phyloP scores from a whole-genome alignment of 306 rosid genomes.

The Leucaena leucocephala region DNA sequence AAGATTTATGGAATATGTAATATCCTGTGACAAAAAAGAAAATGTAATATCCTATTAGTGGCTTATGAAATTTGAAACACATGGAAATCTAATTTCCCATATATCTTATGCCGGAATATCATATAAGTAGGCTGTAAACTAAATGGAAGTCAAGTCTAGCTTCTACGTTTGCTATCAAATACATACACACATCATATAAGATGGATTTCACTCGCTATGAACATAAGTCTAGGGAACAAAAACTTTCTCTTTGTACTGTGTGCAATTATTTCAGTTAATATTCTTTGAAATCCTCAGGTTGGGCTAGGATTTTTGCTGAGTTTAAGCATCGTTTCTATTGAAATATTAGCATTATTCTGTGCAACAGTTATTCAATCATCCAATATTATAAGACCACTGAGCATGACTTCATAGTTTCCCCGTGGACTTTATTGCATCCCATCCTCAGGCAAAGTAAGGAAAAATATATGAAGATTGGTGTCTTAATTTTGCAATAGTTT shows the following conservation, averaged over 20 bases:
- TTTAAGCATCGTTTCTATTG: neutral
- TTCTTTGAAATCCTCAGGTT: neutral
- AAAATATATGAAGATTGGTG: conserved; percentile 30
- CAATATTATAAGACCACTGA: neutral
- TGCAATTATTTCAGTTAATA: conserved; percentile 4
- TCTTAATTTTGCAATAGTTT: conserved; percentile 42
- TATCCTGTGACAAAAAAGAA: neutral
- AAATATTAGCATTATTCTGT: neutral
- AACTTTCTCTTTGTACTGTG: neutral
- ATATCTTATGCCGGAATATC: neutral
- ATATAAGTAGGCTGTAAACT: neutral
- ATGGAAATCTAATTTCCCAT: neutral
- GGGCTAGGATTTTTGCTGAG: too few species aligned
- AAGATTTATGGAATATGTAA: neutral
- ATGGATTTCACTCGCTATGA: neutral
- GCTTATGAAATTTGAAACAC: neutral
- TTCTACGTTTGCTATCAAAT: neutral
- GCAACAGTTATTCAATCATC: conserved; percentile 1
- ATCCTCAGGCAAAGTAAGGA: conserved; percentile 89
- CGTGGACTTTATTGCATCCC: conserved; percentile 89
- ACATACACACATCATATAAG: neutral
- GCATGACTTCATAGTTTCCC: conserved; percentile 51
- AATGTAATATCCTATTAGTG: neutral
- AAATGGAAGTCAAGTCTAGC: neutral
- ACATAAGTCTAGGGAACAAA: neutral